These are phyloP conservation scores for Phytopythium helicoides DNA, from an alignment of 352 stramenopile species.

Conservation along the genomic window DNA sequence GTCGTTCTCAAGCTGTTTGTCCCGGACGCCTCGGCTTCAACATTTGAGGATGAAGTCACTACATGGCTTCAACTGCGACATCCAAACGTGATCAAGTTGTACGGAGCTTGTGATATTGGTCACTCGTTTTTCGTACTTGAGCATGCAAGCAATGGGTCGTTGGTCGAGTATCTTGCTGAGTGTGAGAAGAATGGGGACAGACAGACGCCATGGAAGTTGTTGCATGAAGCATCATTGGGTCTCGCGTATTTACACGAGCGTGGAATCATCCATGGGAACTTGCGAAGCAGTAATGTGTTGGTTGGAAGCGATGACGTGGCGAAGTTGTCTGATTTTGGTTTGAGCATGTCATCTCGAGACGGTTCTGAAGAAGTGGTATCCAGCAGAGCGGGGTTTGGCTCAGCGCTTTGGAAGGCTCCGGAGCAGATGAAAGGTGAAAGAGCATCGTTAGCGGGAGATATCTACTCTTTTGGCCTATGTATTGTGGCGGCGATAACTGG, in stretches of 20 bases:
- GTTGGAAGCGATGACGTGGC: constrained; percentile 8
- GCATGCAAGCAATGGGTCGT: constrained; percentile 8
- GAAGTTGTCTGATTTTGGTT: constrained; percentile 10
- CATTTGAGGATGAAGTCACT: constrained; percentile 3
- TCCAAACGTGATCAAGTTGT: constrained; percentile 16
- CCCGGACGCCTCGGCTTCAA: neutral
- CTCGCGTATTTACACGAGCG: constrained; percentile 27
- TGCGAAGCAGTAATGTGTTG: constrained; percentile 8
- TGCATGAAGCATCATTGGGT: constrained; percentile 23
- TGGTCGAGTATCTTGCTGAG: constrained; percentile 7
- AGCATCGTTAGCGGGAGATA: too few relatives aligned
- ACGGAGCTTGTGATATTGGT: constrained; percentile 11
- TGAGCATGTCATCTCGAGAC: neutral
- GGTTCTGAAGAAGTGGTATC: neutral
- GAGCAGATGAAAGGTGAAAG: too few relatives aligned
- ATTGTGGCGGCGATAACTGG: too few relatives aligned
- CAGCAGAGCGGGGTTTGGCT: neutral
- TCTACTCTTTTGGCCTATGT: too few relatives aligned
- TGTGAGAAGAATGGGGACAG: neutral
- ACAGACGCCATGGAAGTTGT: constrained; percentile 3
- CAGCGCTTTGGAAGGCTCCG: neutral
- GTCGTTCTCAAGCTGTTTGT: constrained; percentile 2
- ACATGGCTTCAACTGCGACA: constrained; percentile 14
- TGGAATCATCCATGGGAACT: constrained; percentile 13
- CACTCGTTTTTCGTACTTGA: constrained; percentile 12